phyloP scores from a whole-genome alignment of 1,139 yeast species.

The Pichia sp. region DNA sequence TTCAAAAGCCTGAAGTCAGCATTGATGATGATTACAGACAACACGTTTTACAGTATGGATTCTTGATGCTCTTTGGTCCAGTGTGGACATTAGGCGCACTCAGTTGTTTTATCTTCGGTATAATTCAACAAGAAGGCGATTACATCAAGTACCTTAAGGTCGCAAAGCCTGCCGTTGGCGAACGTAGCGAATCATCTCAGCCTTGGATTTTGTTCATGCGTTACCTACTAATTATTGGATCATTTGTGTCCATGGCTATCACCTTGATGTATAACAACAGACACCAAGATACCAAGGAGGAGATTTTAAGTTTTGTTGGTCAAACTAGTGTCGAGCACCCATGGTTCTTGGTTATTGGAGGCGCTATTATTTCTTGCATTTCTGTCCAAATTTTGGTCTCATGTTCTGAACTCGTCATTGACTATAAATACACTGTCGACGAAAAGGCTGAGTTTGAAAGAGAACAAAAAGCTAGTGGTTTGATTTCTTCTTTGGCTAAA shows the following conservation, averaged over 20 bases:
- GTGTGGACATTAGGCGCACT: slow-evolving; percentile 89
- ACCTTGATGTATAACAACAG: slow-evolving; percentile 63
- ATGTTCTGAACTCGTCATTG: slow-evolving; percentile 21
- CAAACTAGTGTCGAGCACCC: slow-evolving; percentile 31
- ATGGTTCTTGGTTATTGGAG: slow-evolving; percentile 41
- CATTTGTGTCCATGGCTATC: slow-evolving; percentile 63
- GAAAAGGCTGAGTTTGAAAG: slow-evolving; percentile 2
- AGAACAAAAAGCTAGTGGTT: slow-evolving; percentile 6
- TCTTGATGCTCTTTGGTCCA: slow-evolving; percentile 73
- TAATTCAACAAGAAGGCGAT: slow-evolving; percentile 43
- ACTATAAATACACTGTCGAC: slow-evolving; percentile 16
- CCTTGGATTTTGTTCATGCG: slow-evolving; percentile 73
- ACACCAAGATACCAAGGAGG: neutral
- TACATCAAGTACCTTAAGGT: slow-evolving; percentile 32
- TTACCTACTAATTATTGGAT: slow-evolving; percentile 66
- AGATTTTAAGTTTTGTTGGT: slow-evolving; percentile 9
- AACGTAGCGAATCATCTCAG: slow-evolving; percentile 56
- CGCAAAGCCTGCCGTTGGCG: slow-evolving; percentile 48
- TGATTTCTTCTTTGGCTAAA: slow-evolving; percentile 2
- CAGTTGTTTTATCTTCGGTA: slow-evolving; percentile 53
- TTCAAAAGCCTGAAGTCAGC: slow-evolving; percentile 52
- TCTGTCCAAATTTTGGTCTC: slow-evolving; percentile 13
- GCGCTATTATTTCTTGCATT: slow-evolving; percentile 44
- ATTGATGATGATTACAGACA: slow-evolving; percentile 70
- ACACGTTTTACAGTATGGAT: slow-evolving; percentile 75